These are phyloP conservation scores for Penicillium sp. DNA, from an alignment of 2,329 filamentous ascomycete species.

Conservation along the genomic window DNA sequence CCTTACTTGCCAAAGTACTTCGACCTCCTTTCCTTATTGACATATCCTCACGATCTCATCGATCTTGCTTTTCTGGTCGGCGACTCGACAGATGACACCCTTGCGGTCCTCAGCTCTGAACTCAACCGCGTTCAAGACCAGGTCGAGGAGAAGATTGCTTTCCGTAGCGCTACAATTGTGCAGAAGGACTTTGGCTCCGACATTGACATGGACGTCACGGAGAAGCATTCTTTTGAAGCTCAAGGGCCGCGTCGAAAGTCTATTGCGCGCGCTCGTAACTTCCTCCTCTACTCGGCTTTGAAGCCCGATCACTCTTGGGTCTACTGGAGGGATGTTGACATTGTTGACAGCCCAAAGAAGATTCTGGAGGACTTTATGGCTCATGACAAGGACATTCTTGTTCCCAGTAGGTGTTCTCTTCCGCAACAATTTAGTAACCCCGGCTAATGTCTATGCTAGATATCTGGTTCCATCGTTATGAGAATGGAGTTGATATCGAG, in stretches of 20 bases:
- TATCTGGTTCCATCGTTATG: constrained; percentile 93
- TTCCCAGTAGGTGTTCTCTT: constrained; percentile 70
- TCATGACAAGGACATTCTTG: constrained; percentile 86
- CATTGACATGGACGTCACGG: constrained; percentile 72
- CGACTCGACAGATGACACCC: constrained; percentile 85
- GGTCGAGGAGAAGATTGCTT: constrained; percentile 69
- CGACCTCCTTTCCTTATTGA: constrained; percentile 81
- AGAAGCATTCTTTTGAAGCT: constrained; percentile 79
- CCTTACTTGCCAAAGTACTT: constrained; percentile 84
- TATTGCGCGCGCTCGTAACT: constrained; percentile 89
- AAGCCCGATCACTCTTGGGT: constrained; percentile 97
- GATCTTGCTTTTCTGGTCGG: constrained; percentile 93
- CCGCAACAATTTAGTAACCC: not conserved
- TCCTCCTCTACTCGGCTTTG: constrained; percentile 75
- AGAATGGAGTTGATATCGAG: constrained; percentile 78
- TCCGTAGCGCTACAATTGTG: constrained; percentile 78
- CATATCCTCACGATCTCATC: constrained; percentile 92
- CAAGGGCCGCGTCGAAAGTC: constrained; percentile 87
- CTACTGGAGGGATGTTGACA: constrained; percentile 97
- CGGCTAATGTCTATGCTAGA: constrained; percentile 52
- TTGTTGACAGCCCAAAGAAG: constrained; percentile 78
- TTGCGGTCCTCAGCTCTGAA: constrained; percentile 80
- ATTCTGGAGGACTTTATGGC: constrained; percentile 95
- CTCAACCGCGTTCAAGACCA: constrained; percentile 82
- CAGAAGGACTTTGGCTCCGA: constrained; percentile 84